Evolutionary conservation across 73 alveolate species (phyloP).

Genomic region (Paramecium tetraurelia): DNA sequence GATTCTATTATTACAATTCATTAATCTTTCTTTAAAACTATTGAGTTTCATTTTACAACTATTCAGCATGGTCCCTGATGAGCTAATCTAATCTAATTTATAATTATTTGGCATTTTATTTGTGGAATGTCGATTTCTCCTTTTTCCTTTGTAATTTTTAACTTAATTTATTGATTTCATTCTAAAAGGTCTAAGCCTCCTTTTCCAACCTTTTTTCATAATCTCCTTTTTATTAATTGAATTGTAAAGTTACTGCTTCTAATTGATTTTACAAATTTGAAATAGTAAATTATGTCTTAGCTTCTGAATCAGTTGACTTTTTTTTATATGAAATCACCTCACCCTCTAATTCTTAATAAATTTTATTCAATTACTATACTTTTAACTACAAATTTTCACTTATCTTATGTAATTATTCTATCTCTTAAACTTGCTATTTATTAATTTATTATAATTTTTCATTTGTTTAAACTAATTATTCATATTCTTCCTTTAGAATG

Average conservation of each 20-base stretch:
- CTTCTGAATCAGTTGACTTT: neutral
- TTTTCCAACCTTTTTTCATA: neutral
- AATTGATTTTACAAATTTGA: neutral
- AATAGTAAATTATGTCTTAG: neutral
- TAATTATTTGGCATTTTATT: neutral
- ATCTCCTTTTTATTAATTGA: neutral
- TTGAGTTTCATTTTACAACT: neutral
- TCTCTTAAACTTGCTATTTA: neutral
- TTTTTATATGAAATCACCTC: neutral
- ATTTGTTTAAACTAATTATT: neutral
- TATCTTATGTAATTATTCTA: neutral
- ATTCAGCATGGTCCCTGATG: neutral
- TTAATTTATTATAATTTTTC: slow-evolving; percentile 7
- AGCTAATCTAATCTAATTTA: slow-evolving; percentile 3
- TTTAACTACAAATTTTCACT: neutral
- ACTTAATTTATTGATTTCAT: neutral
- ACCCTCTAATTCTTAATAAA: slow-evolving; percentile 36
- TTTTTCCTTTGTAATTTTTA: neutral
- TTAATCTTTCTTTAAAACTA: neutral
- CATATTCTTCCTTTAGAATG: slow-evolving; percentile 30
- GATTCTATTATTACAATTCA: neutral
- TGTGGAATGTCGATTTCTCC: neutral
- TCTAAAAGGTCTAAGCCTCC: neutral
- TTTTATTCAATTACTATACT: neutral
- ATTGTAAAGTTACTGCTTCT: neutral